phyloP scores from a whole-genome alignment of 176 grass and related monocot genomes.

The Hordeum marinum region DNA sequence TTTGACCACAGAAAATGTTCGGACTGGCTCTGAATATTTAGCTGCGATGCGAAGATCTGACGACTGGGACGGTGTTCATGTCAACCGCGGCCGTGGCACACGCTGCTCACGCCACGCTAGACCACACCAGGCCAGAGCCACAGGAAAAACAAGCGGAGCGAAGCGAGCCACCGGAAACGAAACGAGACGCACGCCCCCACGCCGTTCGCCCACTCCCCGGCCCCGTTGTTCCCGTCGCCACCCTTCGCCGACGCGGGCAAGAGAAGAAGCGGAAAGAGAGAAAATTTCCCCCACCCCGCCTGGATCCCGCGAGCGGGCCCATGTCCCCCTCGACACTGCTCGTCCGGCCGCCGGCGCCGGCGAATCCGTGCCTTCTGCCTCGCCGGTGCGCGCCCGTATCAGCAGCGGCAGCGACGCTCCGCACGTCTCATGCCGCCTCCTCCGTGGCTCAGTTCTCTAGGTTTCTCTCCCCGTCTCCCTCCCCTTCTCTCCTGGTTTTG shows the following conservation, averaged over 20 bases:
- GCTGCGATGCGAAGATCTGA: too few species aligned
- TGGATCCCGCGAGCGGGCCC: background rate
- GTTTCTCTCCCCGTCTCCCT: background rate
- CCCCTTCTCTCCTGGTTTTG: background rate
- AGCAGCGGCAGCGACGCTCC: background rate
- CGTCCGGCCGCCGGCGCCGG: slow-evolving; percentile 33
- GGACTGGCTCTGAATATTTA: too few species aligned
- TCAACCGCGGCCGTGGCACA: background rate
- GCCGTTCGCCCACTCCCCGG: background rate
- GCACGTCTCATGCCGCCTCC: background rate
- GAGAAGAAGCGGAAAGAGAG: background rate
- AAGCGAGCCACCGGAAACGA: slow-evolving; percentile 1
- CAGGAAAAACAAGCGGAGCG: background rate
- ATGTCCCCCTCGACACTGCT: slow-evolving; percentile 42
- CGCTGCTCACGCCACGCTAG: background rate
- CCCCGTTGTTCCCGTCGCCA: background rate
- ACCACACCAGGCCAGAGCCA: background rate
- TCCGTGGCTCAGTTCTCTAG: background rate
- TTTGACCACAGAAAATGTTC: too few species aligned
- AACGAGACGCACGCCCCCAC: background rate
- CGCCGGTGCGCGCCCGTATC: slow-evolving; percentile 7
- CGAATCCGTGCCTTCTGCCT: background rate
- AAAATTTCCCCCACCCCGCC: background rate
- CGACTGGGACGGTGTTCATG: background rate
- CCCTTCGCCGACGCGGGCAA: background rate